Base-by-base conservation (phyloP, 2,329 filamentous ascomycete genomes). In the Apiospora phragmitis region DNA sequence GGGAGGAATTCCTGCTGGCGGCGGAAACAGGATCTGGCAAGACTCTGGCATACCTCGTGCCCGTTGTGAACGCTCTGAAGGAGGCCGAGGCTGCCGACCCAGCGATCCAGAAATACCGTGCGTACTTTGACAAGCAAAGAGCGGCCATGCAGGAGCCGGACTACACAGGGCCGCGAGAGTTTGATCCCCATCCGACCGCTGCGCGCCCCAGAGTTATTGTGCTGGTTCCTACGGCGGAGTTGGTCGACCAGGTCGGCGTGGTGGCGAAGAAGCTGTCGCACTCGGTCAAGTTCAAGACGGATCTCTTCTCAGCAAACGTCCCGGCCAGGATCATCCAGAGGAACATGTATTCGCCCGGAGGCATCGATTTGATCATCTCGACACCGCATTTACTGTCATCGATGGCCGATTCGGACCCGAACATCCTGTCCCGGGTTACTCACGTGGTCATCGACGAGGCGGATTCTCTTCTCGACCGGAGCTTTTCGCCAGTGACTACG, bases 11-110 rank as follows among this genome's bases (percentile, higher is more conserved):
- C 78, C 86, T 99, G 16, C 86, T 99, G 67, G 96, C 96, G 4
- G 96, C 96, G 14, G 96, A 99, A 85, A 99, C 96, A 0, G 96
- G 96, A 16, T 98, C 96, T 0, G 96, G 96, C 72, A 99, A 99
- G 85, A 99, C 96, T 0, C 85, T 99, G 72, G 94, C 96, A 11
- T 99, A 99, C 79, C 85, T 98, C 6, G 82, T 98, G 6, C 97
- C 96, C 0, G 88, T 92, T 21, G 86, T 99, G 68, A 91, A 99
- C 81, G 93, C 93, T 11, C 82, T 99, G 76, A 99, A 99, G 83
- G 84, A 89, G 43, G 90, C 90, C 7, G 93, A 95, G 78, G 85
- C 85, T 0, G 80, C 83, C 16, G 92, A 94, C 73, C 80, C 81
- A 0, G 86, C 87, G 1, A 84, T 90, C 21, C 86, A 89, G 70